A percentile compares a stretch with the other conserved stretches of the same genome.
These are phyloP conservation scores for Boletus holoroseus DNA, from an alignment of 1,284 basidiomycete species.

Conservation along the genomic window DNA sequence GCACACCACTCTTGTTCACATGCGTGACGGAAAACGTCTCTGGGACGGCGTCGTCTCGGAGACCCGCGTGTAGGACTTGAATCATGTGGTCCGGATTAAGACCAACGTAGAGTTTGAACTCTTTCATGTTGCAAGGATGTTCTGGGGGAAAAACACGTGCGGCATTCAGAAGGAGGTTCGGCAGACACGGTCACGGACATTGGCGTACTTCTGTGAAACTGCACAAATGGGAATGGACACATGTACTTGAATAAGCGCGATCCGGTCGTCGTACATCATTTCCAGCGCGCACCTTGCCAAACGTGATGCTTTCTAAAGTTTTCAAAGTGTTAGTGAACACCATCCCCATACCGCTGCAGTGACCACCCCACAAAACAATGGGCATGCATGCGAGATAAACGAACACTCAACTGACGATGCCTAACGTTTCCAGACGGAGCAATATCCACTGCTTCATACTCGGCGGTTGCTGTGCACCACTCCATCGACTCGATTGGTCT, in stretches of 20 bases:
- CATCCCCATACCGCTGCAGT: not conserved
- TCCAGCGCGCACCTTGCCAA: constrained; percentile 61
- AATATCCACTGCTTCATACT: constrained; percentile 64
- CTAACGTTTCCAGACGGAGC: constrained; percentile 52
- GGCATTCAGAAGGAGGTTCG: not conserved
- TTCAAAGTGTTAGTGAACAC: constrained; percentile 7
- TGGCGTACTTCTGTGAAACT: constrained; percentile 55
- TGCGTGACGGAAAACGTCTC: constrained; percentile 61
- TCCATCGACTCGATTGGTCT: constrained; percentile 69
- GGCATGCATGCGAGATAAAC: not conserved
- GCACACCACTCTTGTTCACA: constrained; percentile 49
- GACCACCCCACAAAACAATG: not conserved
- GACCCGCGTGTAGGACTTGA: constrained; percentile 53
- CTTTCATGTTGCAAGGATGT: constrained; percentile 79
- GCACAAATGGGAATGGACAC: not conserved
- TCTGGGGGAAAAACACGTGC: constrained; percentile 34
- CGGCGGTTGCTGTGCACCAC: constrained; percentile 51
- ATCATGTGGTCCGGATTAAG: constrained; percentile 57
- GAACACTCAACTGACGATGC: constrained; percentile 59
- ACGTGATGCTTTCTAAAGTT: constrained; percentile 60
- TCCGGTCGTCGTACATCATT: not conserved
- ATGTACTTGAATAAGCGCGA: constrained; percentile 4
- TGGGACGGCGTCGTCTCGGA: constrained; percentile 58
- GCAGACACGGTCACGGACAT: not conserved
- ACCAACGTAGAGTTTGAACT: constrained; percentile 68